A percentile compares a stretch with the other conserved stretches of the same genome.
phyloP scores from a whole-genome alignment of 2,329 filamentous ascomycete species.

The Alternaria brassicicola region DNA sequence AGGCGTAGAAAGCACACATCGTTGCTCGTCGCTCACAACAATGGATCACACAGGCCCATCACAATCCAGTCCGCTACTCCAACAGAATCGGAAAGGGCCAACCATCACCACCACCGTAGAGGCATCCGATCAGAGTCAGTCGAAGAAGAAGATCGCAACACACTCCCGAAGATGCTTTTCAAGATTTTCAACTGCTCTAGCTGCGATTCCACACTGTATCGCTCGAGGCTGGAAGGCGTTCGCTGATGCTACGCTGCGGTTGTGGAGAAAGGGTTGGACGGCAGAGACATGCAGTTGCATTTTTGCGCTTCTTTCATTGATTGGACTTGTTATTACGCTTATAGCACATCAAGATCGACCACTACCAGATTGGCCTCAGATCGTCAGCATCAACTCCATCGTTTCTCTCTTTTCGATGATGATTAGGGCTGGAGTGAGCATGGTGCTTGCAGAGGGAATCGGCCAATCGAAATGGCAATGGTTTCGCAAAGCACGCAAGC shows the following conservation, averaged over 20 bases:
- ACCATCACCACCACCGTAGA: neutral
- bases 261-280: conserved; percentile 11
- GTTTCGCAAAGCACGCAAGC: conserved; percentile 4
- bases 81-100: neutral
- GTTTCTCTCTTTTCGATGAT: conserved; percentile 16
- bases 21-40: neutral
- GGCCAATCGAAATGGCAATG: conserved; percentile 24
- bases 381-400: conserved; percentile 16
- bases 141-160: neutral
- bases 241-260: neutral
- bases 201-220: neutral
- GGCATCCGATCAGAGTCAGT: neutral
- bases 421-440: conserved; percentile 8
- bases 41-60: neutral
- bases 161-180: neutral
- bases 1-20: neutral
- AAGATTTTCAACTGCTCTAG: neutral
- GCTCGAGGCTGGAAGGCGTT: neutral
- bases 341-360: conserved; percentile 7
- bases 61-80: neutral
- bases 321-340: conserved; percentile 12
- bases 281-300: conserved; percentile 11
- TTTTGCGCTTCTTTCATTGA: conserved; percentile 7
- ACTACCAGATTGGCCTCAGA: conserved; percentile 16
- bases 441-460: conserved; percentile 21